Conservation (phyloP, 2,329 filamentous ascomycete species). For the Fusarium nanum region DNA sequence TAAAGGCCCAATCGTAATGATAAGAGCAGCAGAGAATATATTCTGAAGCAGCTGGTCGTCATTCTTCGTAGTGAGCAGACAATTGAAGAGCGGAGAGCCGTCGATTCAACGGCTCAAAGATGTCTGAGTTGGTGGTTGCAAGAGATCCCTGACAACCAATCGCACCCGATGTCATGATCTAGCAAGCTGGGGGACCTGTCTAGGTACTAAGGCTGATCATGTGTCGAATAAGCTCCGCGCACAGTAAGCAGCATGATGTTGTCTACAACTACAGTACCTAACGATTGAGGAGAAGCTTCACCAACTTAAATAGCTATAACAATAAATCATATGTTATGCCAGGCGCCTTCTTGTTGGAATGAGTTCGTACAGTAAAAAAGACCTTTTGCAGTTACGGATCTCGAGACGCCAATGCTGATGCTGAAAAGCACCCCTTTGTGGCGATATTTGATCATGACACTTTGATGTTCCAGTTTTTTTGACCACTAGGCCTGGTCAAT, state of each 20-base stretch:
- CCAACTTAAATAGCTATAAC: background rate
- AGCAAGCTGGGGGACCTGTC: constrained; percentile 37
- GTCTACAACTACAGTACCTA: background rate
- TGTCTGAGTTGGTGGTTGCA: constrained; percentile 39
- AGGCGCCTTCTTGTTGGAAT: background rate
- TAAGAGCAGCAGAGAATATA: background rate
- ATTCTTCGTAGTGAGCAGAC: constrained; percentile 12
- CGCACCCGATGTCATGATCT: constrained; percentile 30
- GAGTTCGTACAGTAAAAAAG: background rate
- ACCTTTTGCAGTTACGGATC: background rate
- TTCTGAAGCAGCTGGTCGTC: constrained; percentile 6
- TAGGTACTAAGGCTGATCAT: constrained; percentile 28
- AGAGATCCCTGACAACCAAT: constrained; percentile 39
- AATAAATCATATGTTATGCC: background rate
- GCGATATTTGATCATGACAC: constrained; percentile 22
- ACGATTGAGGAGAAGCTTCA: constrained; percentile 3
- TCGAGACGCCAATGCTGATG: background rate
- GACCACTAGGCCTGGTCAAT: constrained; percentile 1
- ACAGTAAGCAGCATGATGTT: constrained; percentile 20
- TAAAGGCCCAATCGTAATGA: constrained; percentile 23
- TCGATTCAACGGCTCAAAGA: constrained; percentile 31
- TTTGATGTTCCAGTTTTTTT: constrained; percentile 31
- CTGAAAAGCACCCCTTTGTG: constrained; percentile 19
- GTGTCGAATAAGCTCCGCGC: constrained; percentile 36
- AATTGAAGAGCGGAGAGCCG: constrained; percentile 20